Conservation (phyloP, 768 basidiomycete species). For the Kwoniella pini region DNA sequence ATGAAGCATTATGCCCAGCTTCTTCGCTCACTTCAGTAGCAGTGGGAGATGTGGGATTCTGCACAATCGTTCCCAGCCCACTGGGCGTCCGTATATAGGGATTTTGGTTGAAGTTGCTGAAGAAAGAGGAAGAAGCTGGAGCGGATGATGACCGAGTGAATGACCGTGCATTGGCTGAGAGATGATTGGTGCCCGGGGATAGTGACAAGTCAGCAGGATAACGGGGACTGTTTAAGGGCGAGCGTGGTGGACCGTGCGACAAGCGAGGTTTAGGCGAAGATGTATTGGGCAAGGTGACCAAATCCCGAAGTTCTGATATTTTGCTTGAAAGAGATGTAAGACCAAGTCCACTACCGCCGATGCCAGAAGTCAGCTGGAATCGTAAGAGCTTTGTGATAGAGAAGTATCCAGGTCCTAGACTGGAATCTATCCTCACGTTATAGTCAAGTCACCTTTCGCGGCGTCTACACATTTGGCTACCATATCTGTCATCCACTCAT, state of each 20-base stretch:
- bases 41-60: constrained; percentile 22
- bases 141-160: constrained; percentile 38
- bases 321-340: constrained; percentile 39
- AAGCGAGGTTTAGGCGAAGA: constrained; percentile 16
- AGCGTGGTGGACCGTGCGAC: constrained; percentile 13
- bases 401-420: too few relatives aligned
- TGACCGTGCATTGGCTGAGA: constrained; percentile 31
- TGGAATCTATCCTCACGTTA: constrained; percentile 29
- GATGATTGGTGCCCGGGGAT: constrained; percentile 28
- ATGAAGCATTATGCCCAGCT: not conserved
- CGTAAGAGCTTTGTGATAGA: too few relatives aligned
- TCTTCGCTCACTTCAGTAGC: constrained; percentile 28
- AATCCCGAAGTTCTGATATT: constrained; percentile 44
- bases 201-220: constrained; percentile 14
- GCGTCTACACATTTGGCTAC: constrained; percentile 42
- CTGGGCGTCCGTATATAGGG: constrained; percentile 21
- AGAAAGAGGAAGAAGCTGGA: constrained; percentile 27
- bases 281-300: constrained; percentile 42
- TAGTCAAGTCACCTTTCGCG: constrained; percentile 24
- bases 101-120: not conserved
- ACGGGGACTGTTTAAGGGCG: constrained; percentile 8
- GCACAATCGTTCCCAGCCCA: constrained; percentile 13
- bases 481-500: constrained; percentile 46
- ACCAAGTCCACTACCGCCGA: constrained; percentile 22
- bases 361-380: not conserved